phyloP scores from a whole-genome alignment of 2,329 filamentous ascomycete genomes.

The Colletotrichum plurivorum region DNA sequence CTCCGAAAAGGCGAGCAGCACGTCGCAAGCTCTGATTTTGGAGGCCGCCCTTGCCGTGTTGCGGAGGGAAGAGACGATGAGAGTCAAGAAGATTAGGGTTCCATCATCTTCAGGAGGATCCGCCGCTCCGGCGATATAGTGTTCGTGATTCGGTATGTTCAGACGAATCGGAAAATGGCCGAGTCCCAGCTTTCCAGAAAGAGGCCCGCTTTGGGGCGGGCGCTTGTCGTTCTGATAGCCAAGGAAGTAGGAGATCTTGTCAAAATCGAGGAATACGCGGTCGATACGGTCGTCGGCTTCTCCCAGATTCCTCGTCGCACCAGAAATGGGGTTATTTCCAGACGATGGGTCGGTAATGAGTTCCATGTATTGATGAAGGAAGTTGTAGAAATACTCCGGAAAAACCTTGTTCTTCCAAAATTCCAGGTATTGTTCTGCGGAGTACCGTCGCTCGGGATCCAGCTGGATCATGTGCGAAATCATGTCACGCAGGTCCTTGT shows the following conservation, averaged over 20 bases:
- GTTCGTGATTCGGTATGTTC: conserved; percentile 88
- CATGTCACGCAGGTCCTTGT: conserved; percentile 88
- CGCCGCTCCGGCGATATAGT: conserved; percentile 73
- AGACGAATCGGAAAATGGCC: conserved; percentile 85
- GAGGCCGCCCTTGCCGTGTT: conserved; percentile 92
- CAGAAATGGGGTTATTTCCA: conserved; percentile 79
- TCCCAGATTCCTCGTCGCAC: conserved; percentile 79
- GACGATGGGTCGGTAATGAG: conserved; percentile 92
- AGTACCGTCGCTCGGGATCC: conserved; percentile 91
- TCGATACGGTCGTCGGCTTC: conserved; percentile 96
- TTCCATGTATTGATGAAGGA: conserved; percentile 97
- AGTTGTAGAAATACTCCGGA: conserved; percentile 96
- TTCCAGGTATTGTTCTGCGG: conserved; percentile 92
- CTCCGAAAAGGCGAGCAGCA: conserved; percentile 92
- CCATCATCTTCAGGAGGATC: conserved; percentile 84
- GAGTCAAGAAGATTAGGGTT: conserved; percentile 89
- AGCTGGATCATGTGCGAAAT: conserved; percentile 97
- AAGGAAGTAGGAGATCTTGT: conserved; percentile 96
- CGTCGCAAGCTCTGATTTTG: conserved; percentile 88
- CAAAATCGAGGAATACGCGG: conserved; percentile 92
- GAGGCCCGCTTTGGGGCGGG: conserved; percentile 46
- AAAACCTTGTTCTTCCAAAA: conserved; percentile 93
- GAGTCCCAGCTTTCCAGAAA: conserved; percentile 65
- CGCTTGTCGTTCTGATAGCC: conserved; percentile 68
- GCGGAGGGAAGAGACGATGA: conserved; percentile 89